phyloP scores from a whole-genome alignment of 129 eudicot species.

The Ambrosia trifida region DNA sequence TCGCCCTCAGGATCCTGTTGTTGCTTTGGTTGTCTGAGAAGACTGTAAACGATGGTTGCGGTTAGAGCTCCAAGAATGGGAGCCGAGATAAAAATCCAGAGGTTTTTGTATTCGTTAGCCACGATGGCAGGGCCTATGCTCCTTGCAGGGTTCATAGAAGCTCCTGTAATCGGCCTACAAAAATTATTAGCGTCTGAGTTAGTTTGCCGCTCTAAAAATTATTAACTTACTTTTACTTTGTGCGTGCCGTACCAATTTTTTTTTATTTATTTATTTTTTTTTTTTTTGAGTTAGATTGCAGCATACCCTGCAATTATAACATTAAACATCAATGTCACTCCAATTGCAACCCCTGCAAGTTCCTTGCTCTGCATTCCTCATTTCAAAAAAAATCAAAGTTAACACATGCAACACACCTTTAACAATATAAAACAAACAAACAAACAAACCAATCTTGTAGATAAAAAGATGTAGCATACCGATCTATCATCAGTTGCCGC shows the following conservation, averaged over 20 bases:
- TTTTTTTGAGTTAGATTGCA: too few species aligned
- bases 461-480: constrained; percentile 29
- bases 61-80: constrained; percentile 58
- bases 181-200: neutral
- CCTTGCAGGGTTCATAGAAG: constrained; percentile 76
- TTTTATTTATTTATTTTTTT: too few species aligned
- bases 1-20: neutral
- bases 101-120: constrained; percentile 46
- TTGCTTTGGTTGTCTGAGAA: constrained; percentile 44
- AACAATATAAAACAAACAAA: neutral
- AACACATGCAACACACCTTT: constrained; percentile 12
- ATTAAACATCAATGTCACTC: constrained; percentile 48
- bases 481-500: constrained; percentile 66
- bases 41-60: constrained; percentile 41
- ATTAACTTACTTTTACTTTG: neutral
- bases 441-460: neutral
- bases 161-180: constrained; percentile 68
- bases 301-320: constrained; percentile 62
- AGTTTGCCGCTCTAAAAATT: neutral
- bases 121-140: constrained; percentile 69
- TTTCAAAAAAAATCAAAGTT: constrained; percentile 10
- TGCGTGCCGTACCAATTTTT: too few species aligned
- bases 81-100: constrained; percentile 49
- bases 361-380: constrained; percentile 46
- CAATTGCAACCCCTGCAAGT: constrained; percentile 61